phyloP scores from a whole-genome alignment of 2,329 filamentous ascomycete species.

The Shiraia bambusicola region DNA sequence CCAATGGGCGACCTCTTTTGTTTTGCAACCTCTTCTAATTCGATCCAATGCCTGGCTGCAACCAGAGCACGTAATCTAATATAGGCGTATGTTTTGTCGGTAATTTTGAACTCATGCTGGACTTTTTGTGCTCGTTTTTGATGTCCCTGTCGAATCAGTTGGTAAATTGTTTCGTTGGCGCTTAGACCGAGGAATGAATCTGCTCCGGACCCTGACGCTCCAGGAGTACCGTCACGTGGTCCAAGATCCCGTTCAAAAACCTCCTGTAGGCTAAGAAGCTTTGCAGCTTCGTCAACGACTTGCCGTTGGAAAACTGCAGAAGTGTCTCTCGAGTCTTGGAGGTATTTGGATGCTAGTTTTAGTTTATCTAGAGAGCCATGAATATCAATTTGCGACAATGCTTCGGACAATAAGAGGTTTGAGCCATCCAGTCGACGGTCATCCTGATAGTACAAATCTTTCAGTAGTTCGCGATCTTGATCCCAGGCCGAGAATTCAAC shows the following conservation, averaged over 20 bases:
- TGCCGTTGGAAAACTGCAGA: conserved; percentile 69
- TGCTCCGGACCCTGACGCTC: conserved; percentile 31
- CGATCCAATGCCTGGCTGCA: conserved; percentile 85
- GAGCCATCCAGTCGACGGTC: conserved; percentile 87
- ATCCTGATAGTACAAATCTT: conserved; percentile 97
- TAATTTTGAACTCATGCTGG: conserved; percentile 87
- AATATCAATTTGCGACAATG: conserved; percentile 70
- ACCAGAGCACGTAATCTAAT: conserved; percentile 81
- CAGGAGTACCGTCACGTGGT: conserved; percentile 50
- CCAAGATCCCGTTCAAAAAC: conserved; percentile 79
- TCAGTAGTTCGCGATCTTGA: conserved; percentile 79
- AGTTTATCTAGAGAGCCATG: conserved; percentile 80
- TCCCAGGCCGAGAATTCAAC: conserved; percentile 81
- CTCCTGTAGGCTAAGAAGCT: conserved; percentile 83
- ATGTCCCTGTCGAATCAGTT: conserved; percentile 79
- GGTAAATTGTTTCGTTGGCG: conserved; percentile 89
- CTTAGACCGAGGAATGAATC: conserved; percentile 74
- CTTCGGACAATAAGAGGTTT: conserved; percentile 82
- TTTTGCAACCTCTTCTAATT: conserved; percentile 82
- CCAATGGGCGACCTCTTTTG: conserved; percentile 86
- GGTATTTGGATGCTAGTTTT: conserved; percentile 77
- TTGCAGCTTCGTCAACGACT: conserved; percentile 75
- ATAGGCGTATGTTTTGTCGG: conserved; percentile 91
- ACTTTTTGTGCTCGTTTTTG: conserved; percentile 83
- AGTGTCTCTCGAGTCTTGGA: conserved; percentile 80